Conservation (phyloP, 768 basidiomycete species). For the Lactifluus rugatus region DNA sequence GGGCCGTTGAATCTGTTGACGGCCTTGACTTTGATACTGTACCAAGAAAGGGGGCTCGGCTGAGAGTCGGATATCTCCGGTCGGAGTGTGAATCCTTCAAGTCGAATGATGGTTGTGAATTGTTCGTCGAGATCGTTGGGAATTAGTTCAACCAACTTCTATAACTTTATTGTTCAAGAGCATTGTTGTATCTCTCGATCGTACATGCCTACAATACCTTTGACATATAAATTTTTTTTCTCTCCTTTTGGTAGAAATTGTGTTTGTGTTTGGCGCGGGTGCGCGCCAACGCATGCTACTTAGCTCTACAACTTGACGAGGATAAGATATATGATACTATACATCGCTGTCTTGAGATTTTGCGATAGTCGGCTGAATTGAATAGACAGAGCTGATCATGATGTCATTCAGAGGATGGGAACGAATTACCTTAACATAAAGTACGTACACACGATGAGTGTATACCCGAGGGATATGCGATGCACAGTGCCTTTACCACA, state of each 20-base stretch:
- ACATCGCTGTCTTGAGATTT: background rate
- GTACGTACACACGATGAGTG: background rate
- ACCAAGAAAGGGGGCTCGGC: background rate
- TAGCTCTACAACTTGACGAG: too few species aligned
- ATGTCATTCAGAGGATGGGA: constrained; percentile 1
- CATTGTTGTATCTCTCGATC: background rate
- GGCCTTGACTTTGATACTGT: background rate
- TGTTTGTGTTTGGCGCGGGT: background rate
- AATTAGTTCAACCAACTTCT: background rate
- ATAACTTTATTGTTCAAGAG: background rate
- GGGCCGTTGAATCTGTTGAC: constrained; percentile 19
- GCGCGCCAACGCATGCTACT: background rate
- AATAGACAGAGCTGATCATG: background rate
- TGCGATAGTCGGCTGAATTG: background rate
- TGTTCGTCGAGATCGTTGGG: too few species aligned
- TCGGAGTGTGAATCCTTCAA: constrained; percentile 4
- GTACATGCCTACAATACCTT: background rate
- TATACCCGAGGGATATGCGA: background rate
- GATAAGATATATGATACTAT: too few species aligned
- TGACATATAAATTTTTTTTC: background rate
- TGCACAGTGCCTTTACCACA: constrained; percentile 5
- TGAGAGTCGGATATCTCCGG: constrained; percentile 9
- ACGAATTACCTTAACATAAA: background rate
- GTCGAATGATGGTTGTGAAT: too few species aligned
- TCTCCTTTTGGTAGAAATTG: background rate